Conservation (phyloP, 768 basidiomycete species). For the Daedaleopsis nitida region DNA sequence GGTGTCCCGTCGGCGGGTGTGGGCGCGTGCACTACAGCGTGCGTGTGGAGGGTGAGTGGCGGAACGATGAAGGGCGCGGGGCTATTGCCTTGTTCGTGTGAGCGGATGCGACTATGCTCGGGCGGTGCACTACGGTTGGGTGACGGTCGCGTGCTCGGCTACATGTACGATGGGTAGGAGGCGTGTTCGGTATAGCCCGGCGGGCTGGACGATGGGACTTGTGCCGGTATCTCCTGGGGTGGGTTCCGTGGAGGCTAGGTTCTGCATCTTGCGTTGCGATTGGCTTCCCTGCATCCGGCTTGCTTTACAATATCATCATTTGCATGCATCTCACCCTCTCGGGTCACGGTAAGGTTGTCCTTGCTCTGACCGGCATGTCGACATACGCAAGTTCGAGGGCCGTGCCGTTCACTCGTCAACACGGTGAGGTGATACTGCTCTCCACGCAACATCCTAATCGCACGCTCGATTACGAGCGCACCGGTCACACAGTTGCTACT, state of each 20-base stretch:
- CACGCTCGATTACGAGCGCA: too few species aligned
- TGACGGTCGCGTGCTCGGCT: too few species aligned
- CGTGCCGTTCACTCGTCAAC: not conserved
- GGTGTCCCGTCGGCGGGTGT: conserved; percentile 65
- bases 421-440: too few species aligned
- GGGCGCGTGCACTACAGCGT: conserved; percentile 56
- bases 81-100: conserved; percentile 43
- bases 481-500: too few species aligned
- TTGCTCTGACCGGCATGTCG: not conserved
- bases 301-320: not conserved
- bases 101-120: conserved; percentile 10
- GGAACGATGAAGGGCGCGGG: conserved; percentile 50
- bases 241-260: not conserved
- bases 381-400: too few species aligned
- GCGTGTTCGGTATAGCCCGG: too few species aligned
- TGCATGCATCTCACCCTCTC: not conserved
- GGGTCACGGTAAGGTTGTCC: not conserved
- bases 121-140: not conserved
- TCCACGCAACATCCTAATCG: too few species aligned
- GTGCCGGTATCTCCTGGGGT: too few species aligned
- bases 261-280: not conserved
- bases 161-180: too few species aligned
- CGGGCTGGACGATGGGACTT: too few species aligned
- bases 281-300: not conserved
- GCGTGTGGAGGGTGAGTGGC: conserved; percentile 60